Percentiles rank a stretch among this genome's conserved stretches.
phyloP scores from a whole-genome alignment of 179 eudicot species.

The Amaranthus tricolor region DNA sequence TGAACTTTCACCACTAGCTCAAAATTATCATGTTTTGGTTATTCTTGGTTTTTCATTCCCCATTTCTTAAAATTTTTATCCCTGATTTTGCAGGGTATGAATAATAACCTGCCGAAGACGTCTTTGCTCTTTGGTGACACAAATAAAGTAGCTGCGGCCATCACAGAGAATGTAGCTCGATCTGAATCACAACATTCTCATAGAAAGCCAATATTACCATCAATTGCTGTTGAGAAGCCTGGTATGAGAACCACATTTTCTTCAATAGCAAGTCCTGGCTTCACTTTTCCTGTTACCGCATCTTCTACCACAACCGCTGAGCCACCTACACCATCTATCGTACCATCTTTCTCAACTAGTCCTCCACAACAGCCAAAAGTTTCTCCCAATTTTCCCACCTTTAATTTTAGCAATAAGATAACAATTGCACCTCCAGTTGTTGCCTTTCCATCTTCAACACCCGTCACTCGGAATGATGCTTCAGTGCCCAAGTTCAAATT shows the following conservation, averaged over 20 bases:
- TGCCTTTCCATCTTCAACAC: slow-evolving; percentile 52
- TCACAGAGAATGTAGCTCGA: slow-evolving; percentile 23
- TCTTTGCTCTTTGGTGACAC: slow-evolving; percentile 26
- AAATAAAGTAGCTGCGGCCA: slow-evolving; percentile 28
- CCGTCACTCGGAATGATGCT: slow-evolving; percentile 23
- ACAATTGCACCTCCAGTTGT: slow-evolving; percentile 48
- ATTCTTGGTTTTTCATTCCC: not conserved
- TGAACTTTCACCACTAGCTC: too few relatives aligned
- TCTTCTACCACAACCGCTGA: slow-evolving; percentile 50
- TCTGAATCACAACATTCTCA: slow-evolving; percentile 28
- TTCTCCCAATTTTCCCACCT: slow-evolving; percentile 33
- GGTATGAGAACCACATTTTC: slow-evolving; percentile 27
- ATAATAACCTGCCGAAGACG: slow-evolving; percentile 20
- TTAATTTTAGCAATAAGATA: slow-evolving; percentile 44
- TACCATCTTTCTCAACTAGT: slow-evolving; percentile 52
- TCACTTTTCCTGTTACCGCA: slow-evolving; percentile 60
- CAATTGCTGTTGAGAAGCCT: slow-evolving; percentile 51
- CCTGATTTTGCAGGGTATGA: slow-evolving; percentile 28
- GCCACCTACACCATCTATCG: slow-evolving; percentile 86
- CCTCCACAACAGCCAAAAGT: slow-evolving; percentile 32
- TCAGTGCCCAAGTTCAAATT: slow-evolving; percentile 56
- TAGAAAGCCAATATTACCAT: slow-evolving; percentile 45
- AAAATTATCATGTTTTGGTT: not conserved
- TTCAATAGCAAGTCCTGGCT: slow-evolving; percentile 45
- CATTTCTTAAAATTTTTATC: not conserved